Conservation (phyloP, 768 basidiomycete genomes). For the Hebeloma cylindrosporum region DNA sequence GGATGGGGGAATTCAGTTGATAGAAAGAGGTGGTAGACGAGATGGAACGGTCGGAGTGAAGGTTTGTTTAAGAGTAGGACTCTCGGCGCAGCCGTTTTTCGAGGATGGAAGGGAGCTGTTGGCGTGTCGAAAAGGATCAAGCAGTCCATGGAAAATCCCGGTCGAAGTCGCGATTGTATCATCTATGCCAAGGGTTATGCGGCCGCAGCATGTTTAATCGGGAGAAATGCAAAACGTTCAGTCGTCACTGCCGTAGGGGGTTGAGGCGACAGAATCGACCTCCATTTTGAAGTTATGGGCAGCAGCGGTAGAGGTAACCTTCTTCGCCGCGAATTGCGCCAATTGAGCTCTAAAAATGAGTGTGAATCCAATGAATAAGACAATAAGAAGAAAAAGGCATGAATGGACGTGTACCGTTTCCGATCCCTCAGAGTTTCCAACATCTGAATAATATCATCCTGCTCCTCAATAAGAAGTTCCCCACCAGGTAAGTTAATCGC, state of each 20-base stretch:
- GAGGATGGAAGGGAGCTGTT: too few species aligned
- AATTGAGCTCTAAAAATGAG: constrained; percentile 53
- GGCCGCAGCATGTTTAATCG: too few species aligned
- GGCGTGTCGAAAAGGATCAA: too few species aligned
- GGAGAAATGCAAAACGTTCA: constrained; percentile 2
- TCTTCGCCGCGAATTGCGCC: constrained; percentile 47
- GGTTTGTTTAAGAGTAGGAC: too few species aligned
- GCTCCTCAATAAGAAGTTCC: constrained; percentile 65
- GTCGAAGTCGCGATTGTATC: too few species aligned
- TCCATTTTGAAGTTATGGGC: constrained; percentile 51
- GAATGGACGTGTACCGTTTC: constrained; percentile 52
- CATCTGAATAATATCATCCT: constrained; percentile 71
- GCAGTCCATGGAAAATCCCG: too few species aligned
- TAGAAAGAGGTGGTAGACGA: too few species aligned
- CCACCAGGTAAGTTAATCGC: constrained; percentile 66
- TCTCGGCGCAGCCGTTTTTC: too few species aligned
- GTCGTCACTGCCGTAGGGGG: constrained; percentile 41
- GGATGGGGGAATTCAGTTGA: too few species aligned
- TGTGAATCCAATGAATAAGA: neutral
- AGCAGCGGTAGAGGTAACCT: constrained; percentile 29
- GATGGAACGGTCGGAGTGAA: too few species aligned
- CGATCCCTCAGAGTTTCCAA: constrained; percentile 60
- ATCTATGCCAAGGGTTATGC: too few species aligned
- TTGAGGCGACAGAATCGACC: constrained; percentile 75
- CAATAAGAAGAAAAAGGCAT: neutral